Evolutionary conservation across 2,329 filamentous ascomycete genomes (phyloP).

Genomic region (Paecilomyces niveus): DNA sequence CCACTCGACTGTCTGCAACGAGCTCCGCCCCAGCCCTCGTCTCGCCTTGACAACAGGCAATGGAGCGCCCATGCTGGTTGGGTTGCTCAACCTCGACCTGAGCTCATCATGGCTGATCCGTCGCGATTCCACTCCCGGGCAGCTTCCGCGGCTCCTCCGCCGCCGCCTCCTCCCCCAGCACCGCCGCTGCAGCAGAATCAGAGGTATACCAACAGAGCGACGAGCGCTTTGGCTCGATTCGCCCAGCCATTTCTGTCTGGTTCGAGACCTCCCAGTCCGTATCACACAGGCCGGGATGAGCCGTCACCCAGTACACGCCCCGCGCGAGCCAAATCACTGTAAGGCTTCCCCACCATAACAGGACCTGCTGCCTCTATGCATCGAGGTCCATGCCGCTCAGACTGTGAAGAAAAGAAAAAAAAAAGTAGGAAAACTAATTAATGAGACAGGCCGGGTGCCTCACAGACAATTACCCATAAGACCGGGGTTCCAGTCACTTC

Average conservation of each 20-base stretch:
- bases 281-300: constrained; percentile 31
- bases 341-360: constrained; percentile 14
- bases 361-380: constrained; percentile 1
- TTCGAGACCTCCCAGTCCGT: constrained; percentile 47
- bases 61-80: constrained; percentile 13
- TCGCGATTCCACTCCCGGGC: constrained; percentile 14
- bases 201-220: constrained; percentile 38
- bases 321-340: constrained; percentile 34
- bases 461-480: constrained; percentile 53
- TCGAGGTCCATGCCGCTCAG: not conserved
- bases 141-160: constrained; percentile 18
- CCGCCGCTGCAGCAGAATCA: constrained; percentile 27
- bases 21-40: constrained; percentile 1
- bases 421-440: constrained; percentile 9
- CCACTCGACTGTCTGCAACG: not conserved
- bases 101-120: constrained; percentile 23
- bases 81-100: constrained; percentile 9
- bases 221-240: constrained; percentile 44
- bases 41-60: constrained; percentile 4
- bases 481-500: constrained; percentile 59
- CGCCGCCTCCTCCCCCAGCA: constrained; percentile 27
- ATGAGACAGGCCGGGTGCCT: constrained; percentile 36
- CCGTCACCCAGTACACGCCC: constrained; percentile 20
- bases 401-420: no score
- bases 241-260: constrained; percentile 49